Evolutionary conservation across 208 protist species (phyloP).

Genomic region (Angomonas ambiguus): DNA sequence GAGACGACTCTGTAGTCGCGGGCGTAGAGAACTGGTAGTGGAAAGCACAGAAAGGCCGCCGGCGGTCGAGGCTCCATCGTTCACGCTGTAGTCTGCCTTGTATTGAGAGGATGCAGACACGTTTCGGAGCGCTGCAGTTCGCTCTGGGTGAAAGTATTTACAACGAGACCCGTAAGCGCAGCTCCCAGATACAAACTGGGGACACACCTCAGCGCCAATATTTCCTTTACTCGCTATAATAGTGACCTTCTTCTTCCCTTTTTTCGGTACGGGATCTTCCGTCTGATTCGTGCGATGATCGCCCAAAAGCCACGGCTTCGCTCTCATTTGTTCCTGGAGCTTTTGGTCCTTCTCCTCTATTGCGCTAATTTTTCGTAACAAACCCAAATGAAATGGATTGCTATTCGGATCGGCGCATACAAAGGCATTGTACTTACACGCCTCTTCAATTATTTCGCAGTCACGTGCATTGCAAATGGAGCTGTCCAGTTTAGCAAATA

Average conservation of each 20-base stretch:
- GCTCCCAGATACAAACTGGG: conserved; percentile 26
- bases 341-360: conserved; percentile 70
- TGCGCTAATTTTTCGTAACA: conserved; percentile 63
- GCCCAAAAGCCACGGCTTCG: conserved; percentile 53
- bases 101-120: conserved; percentile 18
- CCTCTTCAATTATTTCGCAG: conserved; percentile 48
- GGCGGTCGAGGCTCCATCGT: background rate
- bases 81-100: conserved; percentile 4
- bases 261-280: conserved; percentile 4
- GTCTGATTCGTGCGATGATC: background rate
- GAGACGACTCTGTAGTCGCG: conserved; percentile 28
- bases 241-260: conserved; percentile 20
- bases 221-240: conserved; percentile 10
- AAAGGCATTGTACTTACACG: conserved; percentile 59
- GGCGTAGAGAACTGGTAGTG: background rate
- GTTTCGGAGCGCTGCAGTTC: conserved; percentile 24
- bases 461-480: conserved; percentile 49
- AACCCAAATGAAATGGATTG: conserved; percentile 75
- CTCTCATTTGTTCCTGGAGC: conserved; percentile 51
- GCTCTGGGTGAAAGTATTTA: conserved; percentile 30
- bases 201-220: conserved; percentile 28
- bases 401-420: conserved; percentile 64
- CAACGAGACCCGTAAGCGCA: conserved; percentile 34
- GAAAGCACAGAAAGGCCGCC: background rate
- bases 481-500: conserved; percentile 70